phyloP scores from a whole-genome alignment of 148 eudicot genomes.

The Bassia scoparia region DNA sequence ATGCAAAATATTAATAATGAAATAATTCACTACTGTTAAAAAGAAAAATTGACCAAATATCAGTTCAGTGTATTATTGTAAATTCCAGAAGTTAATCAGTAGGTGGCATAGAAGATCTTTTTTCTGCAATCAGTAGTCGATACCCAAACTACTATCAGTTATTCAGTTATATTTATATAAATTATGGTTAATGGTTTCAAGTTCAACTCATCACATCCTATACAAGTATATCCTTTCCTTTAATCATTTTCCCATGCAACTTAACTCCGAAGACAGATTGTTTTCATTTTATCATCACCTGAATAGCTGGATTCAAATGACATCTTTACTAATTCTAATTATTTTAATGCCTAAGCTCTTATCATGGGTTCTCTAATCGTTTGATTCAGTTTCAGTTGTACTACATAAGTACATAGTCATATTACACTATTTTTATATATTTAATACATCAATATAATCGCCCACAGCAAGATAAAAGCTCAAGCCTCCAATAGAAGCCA shows the following conservation, averaged over 20 bases:
- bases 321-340: no score
- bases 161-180: background rate
- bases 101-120: background rate
- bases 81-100: background rate
- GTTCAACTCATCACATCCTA: background rate
- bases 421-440: background rate
- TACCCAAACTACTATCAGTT: background rate
- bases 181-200: background rate
- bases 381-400: background rate
- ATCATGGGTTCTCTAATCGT: no score
- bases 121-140: background rate
- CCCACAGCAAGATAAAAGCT: background rate
- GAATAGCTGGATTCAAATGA: no score
- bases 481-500: background rate
- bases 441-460: background rate
- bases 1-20: background rate
- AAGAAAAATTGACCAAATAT: no score
- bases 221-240: background rate
- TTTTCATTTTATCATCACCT: background rate
- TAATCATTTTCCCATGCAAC: background rate
- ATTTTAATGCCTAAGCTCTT: no score
- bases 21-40: no score
- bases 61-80: background rate
- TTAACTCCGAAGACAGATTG: background rate
- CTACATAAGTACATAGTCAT: background rate